Conservation (phyloP, 345 rosid genomes). For the Salix caprea region DNA sequence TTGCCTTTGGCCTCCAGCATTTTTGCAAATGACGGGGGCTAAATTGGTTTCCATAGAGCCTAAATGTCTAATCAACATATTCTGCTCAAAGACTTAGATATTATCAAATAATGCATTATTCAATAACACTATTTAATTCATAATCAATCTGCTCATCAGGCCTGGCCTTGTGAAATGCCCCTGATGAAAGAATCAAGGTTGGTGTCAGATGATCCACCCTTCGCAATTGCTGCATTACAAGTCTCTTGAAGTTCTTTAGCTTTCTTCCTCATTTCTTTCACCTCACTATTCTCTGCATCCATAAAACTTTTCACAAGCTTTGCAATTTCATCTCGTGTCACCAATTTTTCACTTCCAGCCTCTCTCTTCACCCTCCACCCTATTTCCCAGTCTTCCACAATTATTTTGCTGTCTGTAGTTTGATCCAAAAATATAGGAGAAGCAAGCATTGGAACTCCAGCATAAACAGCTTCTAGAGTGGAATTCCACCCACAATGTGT, state of each 20-base stretch:
- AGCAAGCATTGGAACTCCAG: constrained; percentile 27
- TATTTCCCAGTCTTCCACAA: constrained; percentile 24
- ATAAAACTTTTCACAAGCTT: constrained; percentile 16
- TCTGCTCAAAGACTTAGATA: not conserved
- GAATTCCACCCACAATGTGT: constrained; percentile 34
- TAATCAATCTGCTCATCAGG: not conserved
- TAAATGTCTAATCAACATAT: no score
- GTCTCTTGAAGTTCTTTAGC: constrained; percentile 7
- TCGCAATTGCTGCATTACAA: constrained; percentile 12
- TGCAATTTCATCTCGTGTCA: constrained; percentile 17
- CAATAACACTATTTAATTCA: not conserved
- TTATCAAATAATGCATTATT: not conserved
- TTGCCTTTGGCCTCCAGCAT: not conserved
- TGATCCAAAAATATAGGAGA: constrained; percentile 30
- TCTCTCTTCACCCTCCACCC: constrained; percentile 20
- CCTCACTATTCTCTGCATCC: constrained; percentile 10
- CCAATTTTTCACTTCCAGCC: not conserved
- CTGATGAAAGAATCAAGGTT: constrained; percentile 19
- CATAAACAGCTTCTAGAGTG: constrained; percentile 19
- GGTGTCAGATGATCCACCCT: constrained; percentile 20
- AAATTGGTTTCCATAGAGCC: no score
- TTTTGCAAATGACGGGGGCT: not conserved
- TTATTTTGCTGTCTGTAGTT: constrained; percentile 7
- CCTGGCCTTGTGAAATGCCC: not conserved
- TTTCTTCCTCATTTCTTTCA: constrained; percentile 9